Percentiles rank a stretch among this genome's conserved stretches.
Evolutionary conservation across 192 early-diverging fungal species (phyloP).

Genomic region (Coemansia umbellata): DNA sequence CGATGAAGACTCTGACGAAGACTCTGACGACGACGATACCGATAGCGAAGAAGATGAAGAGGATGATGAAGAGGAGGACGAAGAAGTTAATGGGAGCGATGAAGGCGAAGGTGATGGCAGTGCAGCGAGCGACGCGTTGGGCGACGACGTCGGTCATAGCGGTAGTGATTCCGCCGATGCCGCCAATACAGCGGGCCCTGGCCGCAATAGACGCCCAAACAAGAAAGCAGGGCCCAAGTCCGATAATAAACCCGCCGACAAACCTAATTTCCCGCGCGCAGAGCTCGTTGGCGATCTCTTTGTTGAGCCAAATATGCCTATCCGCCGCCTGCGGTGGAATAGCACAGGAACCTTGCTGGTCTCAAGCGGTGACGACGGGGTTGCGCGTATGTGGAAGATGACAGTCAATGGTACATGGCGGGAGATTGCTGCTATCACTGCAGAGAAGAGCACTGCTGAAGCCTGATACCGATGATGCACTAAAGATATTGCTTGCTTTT

Average conservation of each 20-base stretch:
- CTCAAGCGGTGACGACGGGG: constrained; percentile 48
- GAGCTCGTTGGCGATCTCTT: constrained; percentile 39
- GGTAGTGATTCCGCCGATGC: not conserved
- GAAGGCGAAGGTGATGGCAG: constrained; percentile 1
- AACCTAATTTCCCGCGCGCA: constrained; percentile 17
- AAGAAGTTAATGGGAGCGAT: not conserved
- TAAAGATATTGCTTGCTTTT: too few relatives aligned
- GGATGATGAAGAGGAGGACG: not conserved
- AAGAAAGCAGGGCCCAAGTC: not conserved
- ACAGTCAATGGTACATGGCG: constrained; percentile 44
- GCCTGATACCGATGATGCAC: not conserved
- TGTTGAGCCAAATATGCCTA: constrained; percentile 30
- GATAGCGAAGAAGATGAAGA: constrained; percentile 8
- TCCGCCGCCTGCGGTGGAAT: constrained; percentile 49
- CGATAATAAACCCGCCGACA: not conserved
- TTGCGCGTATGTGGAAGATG: constrained; percentile 45
- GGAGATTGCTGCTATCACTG: constrained; percentile 28
- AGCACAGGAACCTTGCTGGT: constrained; percentile 44
- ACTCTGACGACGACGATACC: constrained; percentile 5
- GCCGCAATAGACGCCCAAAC: not conserved
- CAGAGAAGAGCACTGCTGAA: constrained; percentile 32
- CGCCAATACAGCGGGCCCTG: not conserved
- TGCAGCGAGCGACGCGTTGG: not conserved
- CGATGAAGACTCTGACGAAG: constrained; percentile 18
- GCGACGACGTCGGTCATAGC: not conserved